phyloP scores from a whole-genome alignment of 2,329 filamentous ascomycete genomes.

The Aspergillus pseudoterreus region DNA sequence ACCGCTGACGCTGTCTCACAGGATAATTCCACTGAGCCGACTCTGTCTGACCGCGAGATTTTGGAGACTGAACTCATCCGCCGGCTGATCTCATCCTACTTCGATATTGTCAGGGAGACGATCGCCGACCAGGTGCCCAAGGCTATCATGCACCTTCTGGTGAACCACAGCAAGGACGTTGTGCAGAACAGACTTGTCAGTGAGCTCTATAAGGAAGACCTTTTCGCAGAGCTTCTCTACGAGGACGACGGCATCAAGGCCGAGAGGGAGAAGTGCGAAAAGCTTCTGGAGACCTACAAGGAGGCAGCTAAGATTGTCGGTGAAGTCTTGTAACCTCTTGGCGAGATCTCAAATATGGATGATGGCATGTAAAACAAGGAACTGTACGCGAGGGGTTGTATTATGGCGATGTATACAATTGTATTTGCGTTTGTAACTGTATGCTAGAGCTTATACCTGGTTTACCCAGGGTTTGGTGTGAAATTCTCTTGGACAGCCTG shows the following conservation, averaged over 20 bases:
- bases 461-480: not conserved
- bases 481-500: not conserved
- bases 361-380: not conserved
- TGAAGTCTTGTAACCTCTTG: conserved; percentile 71
- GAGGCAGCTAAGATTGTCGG: conserved; percentile 98
- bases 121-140: conserved; percentile 98
- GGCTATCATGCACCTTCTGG: conserved; percentile 96
- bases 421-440: conserved; percentile 3
- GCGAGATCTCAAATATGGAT: not conserved
- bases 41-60: conserved; percentile 89
- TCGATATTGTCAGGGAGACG: conserved; percentile 98
- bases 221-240: conserved; percentile 91
- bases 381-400: not conserved
- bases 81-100: conserved; percentile 94
- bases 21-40: conserved; percentile 63
- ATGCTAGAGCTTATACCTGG: conserved; percentile 1
- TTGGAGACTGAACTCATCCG: conserved; percentile 98
- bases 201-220: conserved; percentile 85
- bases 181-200: conserved; percentile 96
- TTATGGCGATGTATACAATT: not conserved
- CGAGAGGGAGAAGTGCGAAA: conserved; percentile 97
- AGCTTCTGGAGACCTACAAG: conserved; percentile 88
- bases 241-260: conserved; percentile 97
- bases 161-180: conserved; percentile 97
- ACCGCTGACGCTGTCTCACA: conserved; percentile 13